A percentile compares a stretch with the other conserved stretches of the same genome.
Evolutionary conservation across 768 basidiomycete genomes (phyloP).

Genomic region (Lentinus tigrinus): DNA sequence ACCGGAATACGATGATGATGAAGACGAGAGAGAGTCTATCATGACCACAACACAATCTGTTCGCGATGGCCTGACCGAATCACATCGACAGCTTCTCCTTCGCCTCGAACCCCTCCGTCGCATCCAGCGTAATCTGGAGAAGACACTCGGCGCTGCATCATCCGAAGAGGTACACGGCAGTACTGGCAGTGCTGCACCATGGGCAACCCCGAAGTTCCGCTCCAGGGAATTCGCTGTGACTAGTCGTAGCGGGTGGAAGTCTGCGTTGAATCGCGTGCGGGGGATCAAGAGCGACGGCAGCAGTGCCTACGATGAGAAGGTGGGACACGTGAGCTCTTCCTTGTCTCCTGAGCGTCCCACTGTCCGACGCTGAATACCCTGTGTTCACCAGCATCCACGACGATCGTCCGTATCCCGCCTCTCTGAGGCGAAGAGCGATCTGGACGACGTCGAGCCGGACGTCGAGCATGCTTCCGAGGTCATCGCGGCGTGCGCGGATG

Average conservation of each 20-base stretch:
- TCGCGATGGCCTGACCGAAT: slow-evolving; percentile 45
- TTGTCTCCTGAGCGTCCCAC: neutral
- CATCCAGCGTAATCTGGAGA: slow-evolving; percentile 60
- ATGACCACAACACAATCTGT: neutral
- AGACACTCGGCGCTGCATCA: slow-evolving; percentile 54
- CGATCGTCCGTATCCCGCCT: neutral
- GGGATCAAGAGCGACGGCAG: neutral
- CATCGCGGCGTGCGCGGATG: slow-evolving; percentile 56
- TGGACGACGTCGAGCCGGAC: slow-evolving; percentile 5
- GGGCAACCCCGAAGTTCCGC: slow-evolving; percentile 11
- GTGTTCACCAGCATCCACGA: neutral
- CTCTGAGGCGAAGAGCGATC: neutral
- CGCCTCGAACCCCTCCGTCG: slow-evolving; percentile 54
- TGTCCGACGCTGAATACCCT: neutral
- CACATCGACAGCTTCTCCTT: slow-evolving; percentile 54
- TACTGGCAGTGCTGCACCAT: slow-evolving; percentile 13
- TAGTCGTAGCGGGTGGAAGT: slow-evolving; percentile 27
- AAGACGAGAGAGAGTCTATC: slow-evolving; percentile 1
- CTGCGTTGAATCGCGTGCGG: slow-evolving; percentile 22
- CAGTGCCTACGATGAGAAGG: neutral
- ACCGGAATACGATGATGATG: slow-evolving; percentile 8
- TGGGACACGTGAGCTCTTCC: neutral
- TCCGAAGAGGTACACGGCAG: slow-evolving; percentile 34
- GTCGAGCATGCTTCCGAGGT: slow-evolving; percentile 59
- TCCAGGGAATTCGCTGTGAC: slow-evolving; percentile 26